phyloP scores from a whole-genome alignment of 148 eudicot genomes.

The Vaccinium corymbosum region DNA sequence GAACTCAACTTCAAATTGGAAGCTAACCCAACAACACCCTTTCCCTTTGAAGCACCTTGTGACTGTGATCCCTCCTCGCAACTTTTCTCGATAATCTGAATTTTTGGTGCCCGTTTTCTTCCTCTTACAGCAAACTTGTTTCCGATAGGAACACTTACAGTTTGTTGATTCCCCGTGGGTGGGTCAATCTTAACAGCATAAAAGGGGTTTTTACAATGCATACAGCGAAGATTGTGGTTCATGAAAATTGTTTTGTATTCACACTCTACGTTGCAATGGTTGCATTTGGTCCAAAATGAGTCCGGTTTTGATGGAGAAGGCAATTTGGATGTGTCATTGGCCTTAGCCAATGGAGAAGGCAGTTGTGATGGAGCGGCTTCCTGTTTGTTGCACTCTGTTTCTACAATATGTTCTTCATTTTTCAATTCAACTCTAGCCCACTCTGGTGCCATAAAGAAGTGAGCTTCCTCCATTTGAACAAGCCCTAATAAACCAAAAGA shows the following conservation, averaged over 20 bases:
- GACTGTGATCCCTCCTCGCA: constrained; percentile 33
- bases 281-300: constrained; percentile 73
- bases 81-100: constrained; percentile 39
- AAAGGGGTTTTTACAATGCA: constrained; percentile 46
- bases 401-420: neutral
- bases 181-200: constrained; percentile 47
- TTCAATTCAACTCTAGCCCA: neutral
- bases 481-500: neutral
- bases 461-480: neutral
- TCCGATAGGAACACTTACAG: neutral
- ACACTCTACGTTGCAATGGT: constrained; percentile 44
- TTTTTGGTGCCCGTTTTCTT: constrained; percentile 4
- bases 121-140: neutral
- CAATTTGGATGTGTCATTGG: neutral
- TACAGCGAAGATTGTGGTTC: constrained; percentile 56
- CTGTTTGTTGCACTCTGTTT: neutral
- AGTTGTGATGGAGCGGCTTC: neutral
- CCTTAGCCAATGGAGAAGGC: constrained; percentile 14
- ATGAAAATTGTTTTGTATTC: constrained; percentile 46
- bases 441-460: neutral
- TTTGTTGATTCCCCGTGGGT: constrained; percentile 17
- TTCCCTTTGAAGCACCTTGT: neutral
- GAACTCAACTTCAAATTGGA: neutral
- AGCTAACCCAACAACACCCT: neutral
- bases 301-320: constrained; percentile 22